Base-by-base conservation (phyloP, 805 yeast genomes). In the Wickerhamomyces rabaulensis region DNA sequence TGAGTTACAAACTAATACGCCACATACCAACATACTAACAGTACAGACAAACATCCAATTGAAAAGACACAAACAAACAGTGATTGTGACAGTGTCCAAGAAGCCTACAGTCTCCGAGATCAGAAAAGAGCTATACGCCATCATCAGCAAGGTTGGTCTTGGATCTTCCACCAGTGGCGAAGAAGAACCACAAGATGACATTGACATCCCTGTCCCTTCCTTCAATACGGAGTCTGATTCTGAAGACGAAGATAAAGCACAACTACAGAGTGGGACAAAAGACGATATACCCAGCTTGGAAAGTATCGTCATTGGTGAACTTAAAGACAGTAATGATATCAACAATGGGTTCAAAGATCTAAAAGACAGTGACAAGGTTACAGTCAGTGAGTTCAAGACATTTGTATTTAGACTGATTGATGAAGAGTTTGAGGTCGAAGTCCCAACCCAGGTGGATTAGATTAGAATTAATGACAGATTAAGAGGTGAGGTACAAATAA, bases 141-240 rank as follows among this genome's bases (percentile, higher is more conserved):
- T 73, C 22, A 68, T 80, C 22, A 69, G 72, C 46, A 51, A 62
- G 3, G 67, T 78, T 0, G 84, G 84, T 2, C 13, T 35, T 4
- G 15, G 23, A 7, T 4, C n/a, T 35, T 15, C 19, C 17, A 12
- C 12, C 33, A 52, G 46, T n/a, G 45, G 55, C 4, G 54, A 61
- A 29, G 58, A 55, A 37, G 45, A 44, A 4, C 65, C 51, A 5
- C 58, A 47, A 1, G 57, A 53, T 3, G 62, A 62, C 42, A 66
- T 62, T 5, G 71, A 64, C 13, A 65, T 69, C 3, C 74, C 73
- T 16, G 63, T 72, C 21, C 69, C 74, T 6, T 63, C 71, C 3
- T 66, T 62, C 42, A 68, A 50, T 12, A 50, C 44, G 15, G 63
- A 54, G 25, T 62, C 56, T 6, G 62, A 53, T 20, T 44, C 46